phyloP scores from a whole-genome alignment of 192 early-diverging fungal species.

The Coemansia sp. region DNA sequence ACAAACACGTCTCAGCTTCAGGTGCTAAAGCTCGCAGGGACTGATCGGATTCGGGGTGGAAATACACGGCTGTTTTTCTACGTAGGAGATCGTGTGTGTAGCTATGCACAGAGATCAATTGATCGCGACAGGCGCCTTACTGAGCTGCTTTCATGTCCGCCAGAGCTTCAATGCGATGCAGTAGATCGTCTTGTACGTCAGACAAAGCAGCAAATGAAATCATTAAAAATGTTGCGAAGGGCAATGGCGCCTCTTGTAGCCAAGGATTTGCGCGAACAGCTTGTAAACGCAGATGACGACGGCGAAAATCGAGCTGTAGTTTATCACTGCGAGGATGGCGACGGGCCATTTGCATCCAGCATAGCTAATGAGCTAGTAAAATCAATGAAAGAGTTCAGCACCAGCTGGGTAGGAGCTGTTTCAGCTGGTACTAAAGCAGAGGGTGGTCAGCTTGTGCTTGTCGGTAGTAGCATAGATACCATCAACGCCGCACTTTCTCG shows the following conservation, averaged over 20 bases:
- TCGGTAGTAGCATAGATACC: constrained; percentile 4
- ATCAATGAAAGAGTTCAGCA: constrained; percentile 7
- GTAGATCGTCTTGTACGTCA: constrained; percentile 22
- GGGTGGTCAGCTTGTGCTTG: constrained; percentile 21
- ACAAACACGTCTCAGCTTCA: constrained; percentile 62
- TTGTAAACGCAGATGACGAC: background rate
- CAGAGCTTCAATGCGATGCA: constrained; percentile 21
- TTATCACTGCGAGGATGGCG: constrained; percentile 33
- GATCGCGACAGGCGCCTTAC: constrained; percentile 13
- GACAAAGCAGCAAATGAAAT: constrained; percentile 11
- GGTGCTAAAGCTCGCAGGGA: constrained; percentile 62
- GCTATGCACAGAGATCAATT: constrained; percentile 18
- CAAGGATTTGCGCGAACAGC: constrained; percentile 10
- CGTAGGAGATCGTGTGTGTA: constrained; percentile 60
- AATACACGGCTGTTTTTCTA: constrained; percentile 70
- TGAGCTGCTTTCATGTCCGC: constrained; percentile 29
- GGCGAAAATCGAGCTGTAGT: background rate
- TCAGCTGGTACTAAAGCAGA: constrained; percentile 20
- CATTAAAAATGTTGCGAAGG: constrained; percentile 14
- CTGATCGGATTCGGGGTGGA: constrained; percentile 63
- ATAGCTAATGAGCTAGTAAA: constrained; percentile 13
- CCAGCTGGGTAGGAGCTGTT: constrained; percentile 14
- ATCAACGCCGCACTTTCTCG: constrained; percentile 10
- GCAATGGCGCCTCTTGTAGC: constrained; percentile 24
- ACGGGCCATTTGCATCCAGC: constrained; percentile 21